Base-by-base conservation (phyloP, 2,329 filamentous ascomycete genomes). In the Aspergillus pseudotamarii region DNA sequence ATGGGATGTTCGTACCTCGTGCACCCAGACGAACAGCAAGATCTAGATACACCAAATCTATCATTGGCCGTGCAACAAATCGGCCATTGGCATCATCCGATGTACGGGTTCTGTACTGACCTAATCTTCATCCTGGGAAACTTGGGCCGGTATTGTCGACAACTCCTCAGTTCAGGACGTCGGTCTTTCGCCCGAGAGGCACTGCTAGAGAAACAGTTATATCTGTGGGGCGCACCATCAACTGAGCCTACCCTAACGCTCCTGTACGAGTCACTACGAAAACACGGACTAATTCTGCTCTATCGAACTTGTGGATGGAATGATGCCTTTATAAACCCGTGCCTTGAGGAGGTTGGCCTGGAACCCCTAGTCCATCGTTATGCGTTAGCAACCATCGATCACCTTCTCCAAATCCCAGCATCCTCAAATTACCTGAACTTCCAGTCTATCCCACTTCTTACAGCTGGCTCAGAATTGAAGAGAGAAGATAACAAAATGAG, bases 81-180 rank as follows among this genome's bases (percentile, higher is more conserved):
- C 26, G 61, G 58, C 11, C 34, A 43, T 43, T 59, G 55, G 55
- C 51, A 59, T 26, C 64, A 66, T 55, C 64, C 64, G 19, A 66
- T 64, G 58, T 61, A 61, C 28, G 64, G 64, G 19, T 50, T 32
- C 14, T 61, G 58, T 45, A 60, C 21, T 26, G 26, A 43, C 41
- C 51, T 66, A 8, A 51, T 66, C 4, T 48, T 57, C 54, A 59
- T 64, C 5, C 54, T 66, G 12, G 64, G 23, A 36, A 60, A 58
- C 55, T 19, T 64, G 21, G 64, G 62, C 26, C 61, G 62, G 4
- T 66, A 66, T n/a, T 66, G 59, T 53, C 56, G 64, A 56, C 48
- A 61, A 23, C 21, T 61, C 1, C 45, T 38, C 14, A 34, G 64
- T 26, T 48, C 46, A 54, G 36, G 45, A 26, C 23, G 32, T 38